Conservation (phyloP, 2,329 filamentous ascomycete species). For the Macrophomina tecta region DNA sequence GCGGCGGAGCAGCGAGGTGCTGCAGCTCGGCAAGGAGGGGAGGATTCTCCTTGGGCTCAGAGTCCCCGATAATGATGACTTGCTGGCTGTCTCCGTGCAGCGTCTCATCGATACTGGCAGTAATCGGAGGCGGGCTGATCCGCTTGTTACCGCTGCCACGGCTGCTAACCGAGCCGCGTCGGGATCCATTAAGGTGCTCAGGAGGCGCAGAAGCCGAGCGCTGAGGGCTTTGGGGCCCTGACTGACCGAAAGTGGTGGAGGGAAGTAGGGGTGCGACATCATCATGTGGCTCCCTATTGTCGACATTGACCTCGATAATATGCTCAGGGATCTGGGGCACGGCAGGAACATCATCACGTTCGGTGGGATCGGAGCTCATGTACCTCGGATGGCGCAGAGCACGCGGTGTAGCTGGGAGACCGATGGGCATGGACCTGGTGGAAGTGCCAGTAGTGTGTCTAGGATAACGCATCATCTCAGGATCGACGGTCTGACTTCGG, state of each 20-base stretch:
- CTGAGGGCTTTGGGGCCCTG: slow-evolving; percentile 40
- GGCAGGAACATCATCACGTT: slow-evolving; percentile 58
- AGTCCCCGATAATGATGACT: slow-evolving; percentile 51
- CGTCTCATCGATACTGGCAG: slow-evolving; percentile 61
- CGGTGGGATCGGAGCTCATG: slow-evolving; percentile 61
- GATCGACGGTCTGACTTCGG: slow-evolving; percentile 71
- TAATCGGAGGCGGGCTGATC: slow-evolving; percentile 48
- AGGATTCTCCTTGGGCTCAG: slow-evolving; percentile 42
- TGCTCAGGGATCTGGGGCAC: slow-evolving; percentile 63
- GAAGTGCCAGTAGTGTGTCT: slow-evolving; percentile 43
- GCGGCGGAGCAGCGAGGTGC: slow-evolving; percentile 62
- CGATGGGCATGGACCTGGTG: slow-evolving; percentile 65
- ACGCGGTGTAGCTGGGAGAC: slow-evolving; percentile 87
- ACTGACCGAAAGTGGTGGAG: slow-evolving; percentile 54
- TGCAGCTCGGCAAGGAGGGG: slow-evolving; percentile 66
- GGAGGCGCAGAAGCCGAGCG: slow-evolving; percentile 57
- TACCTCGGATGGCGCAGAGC: slow-evolving; percentile 85
- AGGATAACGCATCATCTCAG: slow-evolving; percentile 52
- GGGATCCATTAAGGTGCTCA: slow-evolving; percentile 44
- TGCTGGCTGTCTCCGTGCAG: slow-evolving; percentile 50
- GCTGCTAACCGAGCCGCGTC: slow-evolving; percentile 46
- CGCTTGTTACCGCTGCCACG: slow-evolving; percentile 46
- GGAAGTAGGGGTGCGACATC: slow-evolving; percentile 55
- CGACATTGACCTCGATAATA: slow-evolving; percentile 36
- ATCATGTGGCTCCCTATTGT: slow-evolving; percentile 47